Conservation (phyloP, 225 moss, liverwort and hornwort species). For the Thuidium tamariscinum region DNA sequence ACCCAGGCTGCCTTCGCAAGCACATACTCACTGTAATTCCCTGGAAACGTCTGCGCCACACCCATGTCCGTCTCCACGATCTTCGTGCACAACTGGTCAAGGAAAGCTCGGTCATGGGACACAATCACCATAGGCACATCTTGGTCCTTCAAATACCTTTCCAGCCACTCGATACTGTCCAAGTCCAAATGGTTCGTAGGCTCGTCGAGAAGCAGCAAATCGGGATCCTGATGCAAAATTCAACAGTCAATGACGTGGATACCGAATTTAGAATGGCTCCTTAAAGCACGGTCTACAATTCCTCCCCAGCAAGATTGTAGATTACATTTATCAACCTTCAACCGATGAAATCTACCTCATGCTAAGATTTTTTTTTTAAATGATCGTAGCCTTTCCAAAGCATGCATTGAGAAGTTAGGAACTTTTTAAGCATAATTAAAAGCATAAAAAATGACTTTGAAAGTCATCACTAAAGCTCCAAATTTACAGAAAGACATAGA, state of each 20-base stretch:
- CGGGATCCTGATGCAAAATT: conserved; percentile 46
- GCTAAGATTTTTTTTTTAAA: background rate
- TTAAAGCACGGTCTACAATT: background rate
- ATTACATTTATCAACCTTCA: background rate
- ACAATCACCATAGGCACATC: conserved; percentile 90
- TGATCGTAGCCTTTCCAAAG: too few species aligned
- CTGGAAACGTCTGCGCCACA: conserved; percentile 69
- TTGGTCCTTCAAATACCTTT: conserved; percentile 62
- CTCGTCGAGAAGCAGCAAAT: conserved; percentile 70
- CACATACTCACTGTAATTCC: conserved; percentile 76
- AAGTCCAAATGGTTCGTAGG: conserved; percentile 86
- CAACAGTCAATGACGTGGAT: background rate
- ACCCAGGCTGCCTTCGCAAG: conserved; percentile 61
- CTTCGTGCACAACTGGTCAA: conserved; percentile 81
- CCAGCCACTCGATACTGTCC: conserved; percentile 88
- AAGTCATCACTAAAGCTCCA: background rate
- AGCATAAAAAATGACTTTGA: background rate
- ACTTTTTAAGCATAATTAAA: too few species aligned
- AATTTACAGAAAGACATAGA: background rate
- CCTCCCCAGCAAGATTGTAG: background rate
- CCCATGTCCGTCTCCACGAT: conserved; percentile 96
- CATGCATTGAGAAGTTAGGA: too few species aligned
- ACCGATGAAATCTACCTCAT: too few species aligned
- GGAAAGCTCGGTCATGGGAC: conserved; percentile 82
- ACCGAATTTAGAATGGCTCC: background rate